Conservation (phyloP, 2,329 filamentous ascomycete species). For the Coleophoma eucalyptorum region DNA sequence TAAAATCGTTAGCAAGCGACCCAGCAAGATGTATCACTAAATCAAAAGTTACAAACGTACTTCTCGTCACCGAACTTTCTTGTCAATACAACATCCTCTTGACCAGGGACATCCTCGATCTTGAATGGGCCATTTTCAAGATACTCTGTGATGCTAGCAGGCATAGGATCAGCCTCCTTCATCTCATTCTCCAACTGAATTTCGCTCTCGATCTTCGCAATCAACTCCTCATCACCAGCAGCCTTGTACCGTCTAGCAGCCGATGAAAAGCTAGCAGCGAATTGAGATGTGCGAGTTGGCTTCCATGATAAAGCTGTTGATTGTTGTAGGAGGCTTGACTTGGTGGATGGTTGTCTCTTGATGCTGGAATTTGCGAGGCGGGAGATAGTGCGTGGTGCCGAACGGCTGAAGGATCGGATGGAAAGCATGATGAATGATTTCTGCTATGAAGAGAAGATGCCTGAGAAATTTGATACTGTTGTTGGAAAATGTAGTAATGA, state of each 20-base stretch:
- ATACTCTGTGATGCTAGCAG: constrained; percentile 81
- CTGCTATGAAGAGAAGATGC: neutral
- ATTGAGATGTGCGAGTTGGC: constrained; percentile 22
- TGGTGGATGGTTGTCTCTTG: constrained; percentile 41
- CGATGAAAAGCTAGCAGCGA: constrained; percentile 30
- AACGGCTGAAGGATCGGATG: constrained; percentile 60
- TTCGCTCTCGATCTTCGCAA: constrained; percentile 81
- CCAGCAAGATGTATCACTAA: neutral
- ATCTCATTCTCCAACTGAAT: constrained; percentile 80
- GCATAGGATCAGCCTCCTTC: constrained; percentile 64
- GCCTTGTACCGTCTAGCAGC: constrained; percentile 33
- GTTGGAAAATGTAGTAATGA: neutral
- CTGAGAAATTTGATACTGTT: neutral
- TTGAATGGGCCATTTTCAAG: constrained; percentile 81
- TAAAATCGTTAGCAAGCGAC: constrained; percentile 13
- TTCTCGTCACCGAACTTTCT: constrained; percentile 85
- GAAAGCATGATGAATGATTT: constrained; percentile 55
- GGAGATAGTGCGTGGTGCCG: constrained; percentile 60
- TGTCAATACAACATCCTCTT: constrained; percentile 83
- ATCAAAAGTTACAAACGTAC: constrained; percentile 42
- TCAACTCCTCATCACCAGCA: constrained; percentile 71
- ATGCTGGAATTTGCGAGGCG: constrained; percentile 51
- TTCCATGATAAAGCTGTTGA: constrained; percentile 1
- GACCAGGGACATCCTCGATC: constrained; percentile 75
- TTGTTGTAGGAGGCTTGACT: constrained; percentile 21